Conservation (phyloP, 1,284 basidiomycete species). For the Inonotus hispidus region DNA sequence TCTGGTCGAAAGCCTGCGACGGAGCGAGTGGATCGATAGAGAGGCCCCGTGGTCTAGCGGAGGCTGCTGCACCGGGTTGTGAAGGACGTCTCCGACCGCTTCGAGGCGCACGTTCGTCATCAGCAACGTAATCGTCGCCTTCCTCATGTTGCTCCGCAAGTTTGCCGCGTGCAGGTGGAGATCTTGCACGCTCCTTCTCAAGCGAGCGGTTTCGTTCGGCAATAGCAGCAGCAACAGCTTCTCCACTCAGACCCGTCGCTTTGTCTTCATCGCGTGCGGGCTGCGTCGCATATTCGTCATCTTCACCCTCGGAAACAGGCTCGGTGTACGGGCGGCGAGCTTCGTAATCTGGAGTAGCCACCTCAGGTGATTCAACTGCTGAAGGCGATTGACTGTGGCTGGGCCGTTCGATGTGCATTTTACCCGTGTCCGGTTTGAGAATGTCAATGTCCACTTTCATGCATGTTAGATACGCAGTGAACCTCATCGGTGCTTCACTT, state of each 20-base stretch:
- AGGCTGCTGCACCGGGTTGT: constrained; percentile 18
- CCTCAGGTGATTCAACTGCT: constrained; percentile 44
- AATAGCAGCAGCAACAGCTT: constrained; percentile 72
- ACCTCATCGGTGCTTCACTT: constrained; percentile 23
- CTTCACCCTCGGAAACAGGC: constrained; percentile 88
- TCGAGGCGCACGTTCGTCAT: constrained; percentile 39
- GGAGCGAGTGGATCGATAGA: constrained; percentile 84
- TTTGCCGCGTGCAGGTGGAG: constrained; percentile 17
- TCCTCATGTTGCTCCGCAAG: constrained; percentile 22
- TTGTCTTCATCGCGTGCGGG: constrained; percentile 76
- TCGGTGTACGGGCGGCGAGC: constrained; percentile 59
- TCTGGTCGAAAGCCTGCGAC: constrained; percentile 76
- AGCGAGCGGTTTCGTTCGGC: constrained; percentile 79
- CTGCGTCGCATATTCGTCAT: constrained; percentile 63
- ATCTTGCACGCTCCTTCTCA: constrained; percentile 18
- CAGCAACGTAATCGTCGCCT: constrained; percentile 31
- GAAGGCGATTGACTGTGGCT: constrained; percentile 33
- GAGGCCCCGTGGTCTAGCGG: constrained; percentile 34
- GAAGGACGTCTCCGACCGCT: constrained; percentile 24
- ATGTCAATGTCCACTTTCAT: constrained; percentile 86
- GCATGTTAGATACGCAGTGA: neutral
- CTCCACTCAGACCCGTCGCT: constrained; percentile 67
- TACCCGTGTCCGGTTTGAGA: constrained; percentile 78
- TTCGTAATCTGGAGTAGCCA: constrained; percentile 41
- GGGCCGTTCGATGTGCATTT: constrained; percentile 76